Evolutionary conservation across 352 stramenopile species (phyloP), one percentile per base, ranked within the genome.

Genomic region (Phytophthora pluvialis): DNA sequence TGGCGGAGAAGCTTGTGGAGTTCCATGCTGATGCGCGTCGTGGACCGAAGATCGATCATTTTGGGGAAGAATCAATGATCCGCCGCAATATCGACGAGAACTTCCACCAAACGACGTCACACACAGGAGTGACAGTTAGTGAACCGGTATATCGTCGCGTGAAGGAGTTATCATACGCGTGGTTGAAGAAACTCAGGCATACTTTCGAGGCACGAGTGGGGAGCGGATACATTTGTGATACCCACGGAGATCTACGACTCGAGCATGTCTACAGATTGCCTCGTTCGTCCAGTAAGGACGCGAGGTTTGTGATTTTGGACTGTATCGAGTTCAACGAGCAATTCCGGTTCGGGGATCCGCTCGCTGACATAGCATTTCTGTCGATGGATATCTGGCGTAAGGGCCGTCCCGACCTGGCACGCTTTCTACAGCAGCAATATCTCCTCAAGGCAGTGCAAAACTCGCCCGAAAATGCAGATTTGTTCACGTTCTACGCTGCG

Each of bases 311-410:
- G 25, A 71, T 90, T 48, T 62, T 92, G 48, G 83, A 92, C 43
- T 90, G 83, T 65, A 90, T 92, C 54, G 83, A 92, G 60, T 90
- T 92, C 62, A 92, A 92, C 50, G 83, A 92, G 72, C 78, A 89
- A 53, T 90, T 92, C 67, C 79, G 83, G 1, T 92, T 80, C 51
- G 78, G 79, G 35, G 83, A 92, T 48, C 79, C 81, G 40, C 53
- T 92, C 4, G 79, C 80, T 15, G 83, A 92, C 58, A 75, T 79
- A 13, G 83, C 83, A 42, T 92, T 92, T 60, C 62, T 90, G 43
- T 67, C 74, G 52, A 92, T 90, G 83, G 79, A 90, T 38, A 74
- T 92, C 44, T 90, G 75, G 73, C 73, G 70, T 36, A 82, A 87
- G 40, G 83, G 83, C 1, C 67, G 79, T 4, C 73, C 77, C 0